phyloP scores from a whole-genome alignment of 2,329 filamentous ascomycete species.

The Hyphodiscus sp. region DNA sequence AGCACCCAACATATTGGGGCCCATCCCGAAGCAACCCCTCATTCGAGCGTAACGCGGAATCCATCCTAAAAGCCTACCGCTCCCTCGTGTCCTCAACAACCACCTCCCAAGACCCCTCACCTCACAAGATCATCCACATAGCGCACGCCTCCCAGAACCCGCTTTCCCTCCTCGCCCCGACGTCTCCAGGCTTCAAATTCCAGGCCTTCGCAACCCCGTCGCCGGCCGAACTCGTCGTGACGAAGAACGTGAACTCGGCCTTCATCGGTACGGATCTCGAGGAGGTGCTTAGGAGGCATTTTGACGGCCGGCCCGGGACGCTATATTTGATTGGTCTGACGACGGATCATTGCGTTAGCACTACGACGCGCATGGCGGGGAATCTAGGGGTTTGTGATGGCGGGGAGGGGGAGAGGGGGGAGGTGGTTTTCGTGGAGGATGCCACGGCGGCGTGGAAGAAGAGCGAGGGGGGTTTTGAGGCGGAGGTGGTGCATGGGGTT shows the following conservation, averaged over 20 bases:
- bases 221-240: slow-evolving; percentile 33
- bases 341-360: slow-evolving; percentile 45
- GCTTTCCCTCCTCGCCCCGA: slow-evolving; percentile 33
- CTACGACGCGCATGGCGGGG: slow-evolving; percentile 40
- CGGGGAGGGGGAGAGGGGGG: slow-evolving; percentile 27
- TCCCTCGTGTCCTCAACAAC: slow-evolving; percentile 33
- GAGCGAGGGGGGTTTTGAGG: slow-evolving; percentile 30
- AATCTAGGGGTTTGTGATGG: slow-evolving; percentile 38
- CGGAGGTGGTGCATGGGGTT: slow-evolving; percentile 39
- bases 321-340: slow-evolving; percentile 35
- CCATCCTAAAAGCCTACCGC: slow-evolving; percentile 26
- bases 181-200: slow-evolving; percentile 18
- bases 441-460: slow-evolving; percentile 41
- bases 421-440: slow-evolving; percentile 38
- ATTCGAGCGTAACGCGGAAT: slow-evolving; percentile 30
- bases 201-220: slow-evolving; percentile 22
- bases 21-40: slow-evolving; percentile 36
- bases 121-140: slow-evolving; percentile 37
- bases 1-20: slow-evolving; percentile 35
- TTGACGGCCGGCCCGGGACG: background rate
- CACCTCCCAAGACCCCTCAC: slow-evolving; percentile 26
- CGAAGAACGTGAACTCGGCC: slow-evolving; percentile 40
- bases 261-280: slow-evolving; percentile 41
- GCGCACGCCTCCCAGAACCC: slow-evolving; percentile 36
- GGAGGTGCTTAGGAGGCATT: slow-evolving; percentile 28